These are phyloP conservation scores for Collybia sp. DNA, from an alignment of 768 basidiomycete species.

Conservation along the genomic window DNA sequence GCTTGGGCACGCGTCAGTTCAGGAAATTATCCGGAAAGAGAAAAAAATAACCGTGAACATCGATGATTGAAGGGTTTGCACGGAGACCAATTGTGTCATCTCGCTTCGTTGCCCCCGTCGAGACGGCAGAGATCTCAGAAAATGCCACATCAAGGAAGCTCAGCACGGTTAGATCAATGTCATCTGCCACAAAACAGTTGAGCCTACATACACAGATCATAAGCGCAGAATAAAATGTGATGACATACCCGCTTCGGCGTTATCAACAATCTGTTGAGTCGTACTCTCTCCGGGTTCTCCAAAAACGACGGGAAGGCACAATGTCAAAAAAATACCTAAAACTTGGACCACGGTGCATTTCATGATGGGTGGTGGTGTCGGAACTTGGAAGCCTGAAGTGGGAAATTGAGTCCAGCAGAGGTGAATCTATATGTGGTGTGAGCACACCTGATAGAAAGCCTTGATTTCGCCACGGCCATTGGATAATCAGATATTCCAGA, in stretches of 20 bases:
- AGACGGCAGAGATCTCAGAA: constrained; percentile 17
- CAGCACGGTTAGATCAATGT: constrained; percentile 23
- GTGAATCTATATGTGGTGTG: no score
- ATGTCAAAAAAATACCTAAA: constrained; percentile 8
- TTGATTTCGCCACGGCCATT: no score
- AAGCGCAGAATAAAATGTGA: background rate
- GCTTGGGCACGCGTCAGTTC: constrained; percentile 9
- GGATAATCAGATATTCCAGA: no score
- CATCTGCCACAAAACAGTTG: no score
- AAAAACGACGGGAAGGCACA: constrained; percentile 7
- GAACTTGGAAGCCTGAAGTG: no score
- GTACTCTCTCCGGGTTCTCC: constrained; percentile 9
- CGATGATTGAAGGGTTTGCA: constrained; percentile 16
- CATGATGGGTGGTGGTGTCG: constrained; percentile 5
- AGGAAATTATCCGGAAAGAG: no score
- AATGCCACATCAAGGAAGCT: constrained; percentile 17
- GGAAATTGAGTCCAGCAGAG: no score
- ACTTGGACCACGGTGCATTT: constrained; percentile 21
- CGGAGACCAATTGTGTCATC: constrained; percentile 11
- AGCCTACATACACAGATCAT: no score
- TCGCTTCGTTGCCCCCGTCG: background rate
- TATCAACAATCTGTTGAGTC: constrained; percentile 17
- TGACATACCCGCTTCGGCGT: constrained; percentile 22
- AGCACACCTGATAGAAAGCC: no score
- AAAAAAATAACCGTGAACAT: constrained; percentile 20